These are phyloP conservation scores for Russula dissimulans DNA, from an alignment of 768 basidiomycete species.

Conservation along the genomic window DNA sequence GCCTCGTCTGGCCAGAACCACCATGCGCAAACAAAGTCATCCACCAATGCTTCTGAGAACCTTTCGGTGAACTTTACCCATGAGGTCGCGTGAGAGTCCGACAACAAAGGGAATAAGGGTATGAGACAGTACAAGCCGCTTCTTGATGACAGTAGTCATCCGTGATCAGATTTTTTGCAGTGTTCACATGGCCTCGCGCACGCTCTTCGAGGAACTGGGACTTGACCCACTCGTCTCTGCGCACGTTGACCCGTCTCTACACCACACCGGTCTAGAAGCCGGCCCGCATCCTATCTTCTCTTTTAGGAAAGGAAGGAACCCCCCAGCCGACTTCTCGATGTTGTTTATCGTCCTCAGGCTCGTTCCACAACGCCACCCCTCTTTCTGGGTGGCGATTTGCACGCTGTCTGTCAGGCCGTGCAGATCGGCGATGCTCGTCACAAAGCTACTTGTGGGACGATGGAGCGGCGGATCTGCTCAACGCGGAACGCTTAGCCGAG, in stretches of 20 bases:
- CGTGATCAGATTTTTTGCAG: neutral
- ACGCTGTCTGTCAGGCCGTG: neutral
- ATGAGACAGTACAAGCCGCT: neutral
- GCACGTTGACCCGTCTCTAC: neutral
- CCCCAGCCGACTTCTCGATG: neutral
- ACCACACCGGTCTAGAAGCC: neutral
- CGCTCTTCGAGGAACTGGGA: neutral
- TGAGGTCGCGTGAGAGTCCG: neutral
- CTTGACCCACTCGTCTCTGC: neutral
- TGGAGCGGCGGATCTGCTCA: neutral
- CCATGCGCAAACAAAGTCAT: neutral
- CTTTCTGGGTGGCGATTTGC: neutral
- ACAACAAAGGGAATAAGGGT: constrained; percentile 1
- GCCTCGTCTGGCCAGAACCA: neutral
- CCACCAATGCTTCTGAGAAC: neutral
- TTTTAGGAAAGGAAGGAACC: neutral
- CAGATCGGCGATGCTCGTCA: constrained; percentile 5
- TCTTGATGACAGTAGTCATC: neutral
- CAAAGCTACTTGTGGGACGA: neutral
- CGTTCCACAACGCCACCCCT: neutral
- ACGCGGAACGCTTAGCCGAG: neutral
- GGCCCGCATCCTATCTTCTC: neutral
- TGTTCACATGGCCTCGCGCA: neutral
- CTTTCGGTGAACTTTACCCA: neutral
- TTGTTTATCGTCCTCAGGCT: neutral